phyloP scores from a whole-genome alignment of 2,329 filamentous ascomycete species.

The Hymenoscyphus infarciens region DNA sequence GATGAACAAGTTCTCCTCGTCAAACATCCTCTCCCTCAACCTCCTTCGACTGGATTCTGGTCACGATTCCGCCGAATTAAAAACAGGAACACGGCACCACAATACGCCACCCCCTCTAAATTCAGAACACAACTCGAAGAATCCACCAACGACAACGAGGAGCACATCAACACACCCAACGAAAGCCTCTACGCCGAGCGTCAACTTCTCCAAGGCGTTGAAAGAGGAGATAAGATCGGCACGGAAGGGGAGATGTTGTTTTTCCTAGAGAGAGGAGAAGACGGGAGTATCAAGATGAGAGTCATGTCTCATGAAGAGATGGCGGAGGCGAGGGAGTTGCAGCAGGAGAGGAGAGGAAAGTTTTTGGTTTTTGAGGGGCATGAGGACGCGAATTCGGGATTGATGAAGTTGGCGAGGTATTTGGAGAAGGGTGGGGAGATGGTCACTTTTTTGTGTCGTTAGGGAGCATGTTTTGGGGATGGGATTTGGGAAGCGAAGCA shows the following conservation, averaged over 20 bases:
- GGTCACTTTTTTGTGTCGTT: background rate
- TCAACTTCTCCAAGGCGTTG: background rate
- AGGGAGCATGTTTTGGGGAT: background rate
- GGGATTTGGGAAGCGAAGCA: background rate
- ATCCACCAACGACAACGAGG: background rate
- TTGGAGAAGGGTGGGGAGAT: constrained; percentile 6
- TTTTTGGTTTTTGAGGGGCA: constrained; percentile 2
- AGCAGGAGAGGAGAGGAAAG: background rate
- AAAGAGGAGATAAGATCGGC: background rate
- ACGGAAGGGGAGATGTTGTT: constrained; percentile 3
- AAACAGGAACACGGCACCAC: background rate
- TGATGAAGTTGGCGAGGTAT: constrained; percentile 15
- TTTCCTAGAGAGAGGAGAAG: background rate
- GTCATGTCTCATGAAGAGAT: background rate
- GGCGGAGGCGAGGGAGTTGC: background rate
- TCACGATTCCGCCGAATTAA: background rate
- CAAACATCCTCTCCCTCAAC: background rate
- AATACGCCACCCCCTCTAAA: background rate
- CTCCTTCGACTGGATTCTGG: background rate
- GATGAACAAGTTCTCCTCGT: background rate
- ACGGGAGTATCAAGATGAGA: background rate
- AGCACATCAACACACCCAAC: background rate
- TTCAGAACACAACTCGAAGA: background rate
- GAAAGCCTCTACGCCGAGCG: background rate
- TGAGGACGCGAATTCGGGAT: background rate